Evolutionary conservation across 192 early-diverging fungal genomes (phyloP).

Genomic region (Pilobolus umbonatus): DNA sequence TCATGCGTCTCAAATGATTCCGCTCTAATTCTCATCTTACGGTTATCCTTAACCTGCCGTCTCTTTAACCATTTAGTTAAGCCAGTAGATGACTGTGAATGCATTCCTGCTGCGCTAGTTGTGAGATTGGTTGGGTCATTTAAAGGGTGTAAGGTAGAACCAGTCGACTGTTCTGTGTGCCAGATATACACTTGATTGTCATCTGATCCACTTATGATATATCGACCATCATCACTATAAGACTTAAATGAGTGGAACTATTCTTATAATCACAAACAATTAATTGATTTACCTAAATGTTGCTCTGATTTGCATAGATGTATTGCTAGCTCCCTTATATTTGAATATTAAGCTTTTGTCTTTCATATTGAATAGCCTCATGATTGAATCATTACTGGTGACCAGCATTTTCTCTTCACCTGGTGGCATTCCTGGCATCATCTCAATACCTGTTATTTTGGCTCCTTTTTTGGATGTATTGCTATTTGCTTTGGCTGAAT

Average conservation of each 20-base stretch:
- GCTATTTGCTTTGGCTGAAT: background rate
- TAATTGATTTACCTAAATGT: slow-evolving; percentile 43
- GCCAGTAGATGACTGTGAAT: slow-evolving; percentile 1
- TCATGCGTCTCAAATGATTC: slow-evolving; percentile 45
- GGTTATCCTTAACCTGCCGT: background rate
- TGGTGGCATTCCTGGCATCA: slow-evolving; percentile 42
- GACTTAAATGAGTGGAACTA: background rate
- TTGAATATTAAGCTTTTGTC: slow-evolving; percentile 68
- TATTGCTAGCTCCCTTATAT: slow-evolving; percentile 71
- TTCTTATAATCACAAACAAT: background rate
- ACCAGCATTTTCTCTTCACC: slow-evolving; percentile 61
- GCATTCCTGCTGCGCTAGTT: background rate
- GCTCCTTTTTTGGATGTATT: slow-evolving; percentile 48
- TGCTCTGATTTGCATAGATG: slow-evolving; percentile 62
- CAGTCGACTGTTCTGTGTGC: slow-evolving; percentile 31
- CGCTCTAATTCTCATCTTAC: slow-evolving; percentile 11
- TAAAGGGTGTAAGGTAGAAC: slow-evolving; percentile 9
- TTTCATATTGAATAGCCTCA: slow-evolving; percentile 69
- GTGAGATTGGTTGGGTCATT: slow-evolving; percentile 4
- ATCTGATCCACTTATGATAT: slow-evolving; percentile 77
- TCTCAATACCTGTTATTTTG: slow-evolving; percentile 79
- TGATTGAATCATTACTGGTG: slow-evolving; percentile 72
- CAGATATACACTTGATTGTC: slow-evolving; percentile 73
- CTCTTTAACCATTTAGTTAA: slow-evolving; percentile 23
- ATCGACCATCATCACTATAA: slow-evolving; percentile 60